Percentiles rank a stretch among this genome's conserved stretches.
Evolutionary conservation across 257 asterid species (phyloP).

Genomic region (Anisodus acutangulus): DNA sequence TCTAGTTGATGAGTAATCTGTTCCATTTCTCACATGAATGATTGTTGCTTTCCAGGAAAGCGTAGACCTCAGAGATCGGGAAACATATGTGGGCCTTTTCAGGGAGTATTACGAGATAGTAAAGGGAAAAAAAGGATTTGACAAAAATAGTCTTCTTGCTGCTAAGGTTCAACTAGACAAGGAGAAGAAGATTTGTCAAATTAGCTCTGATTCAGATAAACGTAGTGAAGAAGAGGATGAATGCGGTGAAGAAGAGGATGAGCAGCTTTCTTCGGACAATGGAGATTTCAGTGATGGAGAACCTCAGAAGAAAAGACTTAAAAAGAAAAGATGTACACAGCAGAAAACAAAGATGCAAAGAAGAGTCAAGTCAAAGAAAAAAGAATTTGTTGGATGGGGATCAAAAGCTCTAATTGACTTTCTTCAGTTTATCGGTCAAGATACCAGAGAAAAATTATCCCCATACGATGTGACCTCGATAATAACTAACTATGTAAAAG

Average conservation of each 20-base stretch:
- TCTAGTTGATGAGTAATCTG: neutral
- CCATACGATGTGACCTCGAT: slow-evolving; percentile 61
- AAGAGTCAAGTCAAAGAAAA: slow-evolving; percentile 45
- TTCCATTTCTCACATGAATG: slow-evolving; percentile 23
- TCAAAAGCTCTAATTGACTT: slow-evolving; percentile 69
- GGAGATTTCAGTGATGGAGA: slow-evolving; percentile 41
- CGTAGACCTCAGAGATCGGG: slow-evolving; percentile 67
- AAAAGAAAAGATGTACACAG: slow-evolving; percentile 41
- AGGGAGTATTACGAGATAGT: slow-evolving; percentile 69
- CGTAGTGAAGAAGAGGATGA: slow-evolving; percentile 48
- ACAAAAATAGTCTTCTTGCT: slow-evolving; percentile 44
- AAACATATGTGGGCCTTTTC: slow-evolving; percentile 74
- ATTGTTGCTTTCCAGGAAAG: slow-evolving; percentile 53
- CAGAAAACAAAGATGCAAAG: slow-evolving; percentile 34
- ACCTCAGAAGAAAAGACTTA: slow-evolving; percentile 34
- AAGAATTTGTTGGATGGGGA: slow-evolving; percentile 76
- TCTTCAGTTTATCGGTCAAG: slow-evolving; percentile 66
- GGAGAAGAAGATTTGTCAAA: slow-evolving; percentile 32
- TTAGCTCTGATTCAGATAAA: slow-evolving; percentile 50
- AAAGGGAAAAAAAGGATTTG: slow-evolving; percentile 52
- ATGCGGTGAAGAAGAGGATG: slow-evolving; percentile 48
- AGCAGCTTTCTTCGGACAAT: slow-evolving; percentile 45
- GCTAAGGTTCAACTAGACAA: slow-evolving; percentile 45
- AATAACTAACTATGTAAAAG: slow-evolving; percentile 53
- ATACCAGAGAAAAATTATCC: slow-evolving; percentile 47